phyloP scores from a whole-genome alignment of 2,329 filamentous ascomycete species.

The Clonostachys chloroleuca region DNA sequence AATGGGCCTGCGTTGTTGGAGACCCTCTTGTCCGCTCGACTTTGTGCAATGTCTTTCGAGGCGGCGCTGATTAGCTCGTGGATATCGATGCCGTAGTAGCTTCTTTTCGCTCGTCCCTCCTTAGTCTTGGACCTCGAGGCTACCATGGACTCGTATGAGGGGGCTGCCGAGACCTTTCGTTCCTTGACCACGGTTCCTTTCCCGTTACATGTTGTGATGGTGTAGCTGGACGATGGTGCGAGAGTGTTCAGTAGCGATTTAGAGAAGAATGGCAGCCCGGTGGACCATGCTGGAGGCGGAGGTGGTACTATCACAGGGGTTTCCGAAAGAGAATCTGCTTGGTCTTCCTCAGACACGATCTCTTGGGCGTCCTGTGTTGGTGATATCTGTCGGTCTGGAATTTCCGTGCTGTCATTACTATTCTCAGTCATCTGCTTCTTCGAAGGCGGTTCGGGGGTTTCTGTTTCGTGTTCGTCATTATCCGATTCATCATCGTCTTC shows the following conservation, averaged over 20 bases:
- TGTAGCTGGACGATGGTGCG: constrained; percentile 23
- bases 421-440: neutral
- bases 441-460: neutral
- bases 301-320: neutral
- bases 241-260: constrained; percentile 15
- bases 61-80: constrained; percentile 75
- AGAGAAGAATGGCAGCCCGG: constrained; percentile 16
- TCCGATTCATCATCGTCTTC: constrained; percentile 28
- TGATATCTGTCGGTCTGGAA: constrained; percentile 7
- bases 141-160: constrained; percentile 63
- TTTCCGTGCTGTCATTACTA: constrained; percentile 5
- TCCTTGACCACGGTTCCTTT: constrained; percentile 49
- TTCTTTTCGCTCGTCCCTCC: constrained; percentile 64
- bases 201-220: constrained; percentile 52
- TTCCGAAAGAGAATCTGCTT: neutral
- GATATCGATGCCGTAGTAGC: constrained; percentile 91
- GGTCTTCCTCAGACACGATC: too few species aligned
- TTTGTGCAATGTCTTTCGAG: constrained; percentile 49
- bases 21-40: constrained; percentile 16
- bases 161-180: constrained; percentile 36
- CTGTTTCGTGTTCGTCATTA: neutral
- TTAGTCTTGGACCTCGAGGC: constrained; percentile 63
- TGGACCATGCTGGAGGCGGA: neutral
- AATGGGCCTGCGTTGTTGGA: constrained; percentile 20
- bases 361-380: too few species aligned